Evolutionary conservation across 2,329 filamentous ascomycete genomes (phyloP).

Genomic region (Huntiella savannae): DNA sequence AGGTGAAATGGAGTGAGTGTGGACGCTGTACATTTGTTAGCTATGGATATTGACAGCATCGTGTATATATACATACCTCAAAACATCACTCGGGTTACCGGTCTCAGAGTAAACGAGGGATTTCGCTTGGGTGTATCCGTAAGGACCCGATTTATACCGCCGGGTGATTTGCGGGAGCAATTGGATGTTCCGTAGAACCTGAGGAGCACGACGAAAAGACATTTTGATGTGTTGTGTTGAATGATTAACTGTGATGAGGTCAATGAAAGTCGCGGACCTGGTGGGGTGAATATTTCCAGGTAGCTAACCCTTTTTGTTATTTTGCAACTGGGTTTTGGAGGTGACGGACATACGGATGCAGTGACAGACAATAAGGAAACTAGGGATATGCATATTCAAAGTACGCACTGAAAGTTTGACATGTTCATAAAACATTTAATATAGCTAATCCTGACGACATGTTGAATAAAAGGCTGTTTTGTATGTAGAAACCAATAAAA

Average conservation of each 20-base stretch:
- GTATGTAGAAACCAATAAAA: conserved; percentile 6
- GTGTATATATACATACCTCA: conserved; percentile 27
- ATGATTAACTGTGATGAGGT: conserved; percentile 12
- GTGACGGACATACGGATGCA: conserved; percentile 1
- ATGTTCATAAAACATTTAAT: no score
- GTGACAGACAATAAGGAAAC: conserved; percentile 8
- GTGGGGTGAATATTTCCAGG: not conserved
- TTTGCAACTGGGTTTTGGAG: not conserved
- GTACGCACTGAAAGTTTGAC: no score
- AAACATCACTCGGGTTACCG: conserved; percentile 55
- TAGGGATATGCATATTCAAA: conserved; percentile 10
- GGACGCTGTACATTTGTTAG: conserved; percentile 29
- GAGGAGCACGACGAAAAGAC: not conserved
- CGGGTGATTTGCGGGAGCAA: conserved; percentile 14
- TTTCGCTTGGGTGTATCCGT: conserved; percentile 72
- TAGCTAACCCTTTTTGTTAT: not conserved
- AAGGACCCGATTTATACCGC: conserved; percentile 39
- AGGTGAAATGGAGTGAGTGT: conserved; percentile 60
- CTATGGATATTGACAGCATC: not conserved
- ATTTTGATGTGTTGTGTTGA: not conserved
- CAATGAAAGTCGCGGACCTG: not conserved
- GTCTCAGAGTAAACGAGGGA: conserved; percentile 57
- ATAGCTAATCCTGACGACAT: no score
- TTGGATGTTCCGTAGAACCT: conserved; percentile 1
- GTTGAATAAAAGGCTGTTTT: no score